Conservation (phyloP, 2,329 filamentous ascomycete genomes). For the Periconia sp. region DNA sequence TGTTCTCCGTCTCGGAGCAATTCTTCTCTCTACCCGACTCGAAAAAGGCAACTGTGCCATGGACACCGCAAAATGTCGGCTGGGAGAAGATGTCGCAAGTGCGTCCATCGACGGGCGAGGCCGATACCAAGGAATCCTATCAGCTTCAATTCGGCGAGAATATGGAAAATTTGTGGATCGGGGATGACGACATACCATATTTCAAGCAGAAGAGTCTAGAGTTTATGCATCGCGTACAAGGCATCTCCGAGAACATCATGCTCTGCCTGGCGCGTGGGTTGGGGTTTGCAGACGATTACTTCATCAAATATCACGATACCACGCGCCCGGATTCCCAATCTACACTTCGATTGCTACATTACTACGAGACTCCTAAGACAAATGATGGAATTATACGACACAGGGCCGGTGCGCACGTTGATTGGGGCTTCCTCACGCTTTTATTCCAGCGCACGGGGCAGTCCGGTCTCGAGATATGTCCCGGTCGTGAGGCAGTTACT, state of each 20-base stretch:
- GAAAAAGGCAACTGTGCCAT: constrained; percentile 56
- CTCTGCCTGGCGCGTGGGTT: constrained; percentile 57
- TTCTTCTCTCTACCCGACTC: constrained; percentile 58
- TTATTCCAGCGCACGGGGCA: constrained; percentile 62
- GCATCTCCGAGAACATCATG: constrained; percentile 57
- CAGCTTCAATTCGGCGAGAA: constrained; percentile 60
- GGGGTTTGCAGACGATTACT: constrained; percentile 57
- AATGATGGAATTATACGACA: constrained; percentile 48
- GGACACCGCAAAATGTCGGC: constrained; percentile 57
- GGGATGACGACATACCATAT: constrained; percentile 48
- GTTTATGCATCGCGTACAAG: constrained; percentile 58
- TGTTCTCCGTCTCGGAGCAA: constrained; percentile 51
- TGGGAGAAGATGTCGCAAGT: constrained; percentile 61
- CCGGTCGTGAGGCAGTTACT: constrained; percentile 60
- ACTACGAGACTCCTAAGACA: constrained; percentile 43
- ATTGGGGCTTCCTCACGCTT: constrained; percentile 64
- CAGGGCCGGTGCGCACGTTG: constrained; percentile 64
- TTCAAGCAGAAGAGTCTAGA: constrained; percentile 48
- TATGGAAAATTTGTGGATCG: constrained; percentile 54
- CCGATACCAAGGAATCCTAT: constrained; percentile 62
- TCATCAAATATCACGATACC: constrained; percentile 40
- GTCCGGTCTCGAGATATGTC: constrained; percentile 63
- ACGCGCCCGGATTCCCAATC: constrained; percentile 52
- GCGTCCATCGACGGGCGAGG: constrained; percentile 57
- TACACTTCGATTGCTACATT: constrained; percentile 57